Evolutionary conservation across 169 alveolate species (phyloP), one percentile per base, ranked within the genome.

Genomic region (Eimeria acervulina): DNA sequence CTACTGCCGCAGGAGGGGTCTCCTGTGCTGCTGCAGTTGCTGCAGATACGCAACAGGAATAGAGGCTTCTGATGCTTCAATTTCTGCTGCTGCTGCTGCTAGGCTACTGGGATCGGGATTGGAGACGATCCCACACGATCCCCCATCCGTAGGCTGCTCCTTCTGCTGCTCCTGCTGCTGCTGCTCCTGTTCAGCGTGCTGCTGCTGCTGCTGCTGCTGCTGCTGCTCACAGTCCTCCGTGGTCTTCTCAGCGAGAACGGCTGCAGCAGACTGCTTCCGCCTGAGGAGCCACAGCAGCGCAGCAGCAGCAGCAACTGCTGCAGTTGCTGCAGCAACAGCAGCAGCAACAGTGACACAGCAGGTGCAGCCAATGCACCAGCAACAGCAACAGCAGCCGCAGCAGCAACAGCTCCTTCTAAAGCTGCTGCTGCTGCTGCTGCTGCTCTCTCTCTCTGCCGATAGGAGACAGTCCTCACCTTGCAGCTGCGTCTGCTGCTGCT

Each of bases 401-500:
- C 31, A 23, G 89, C 55, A 47, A 12, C 55, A 47, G 55, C 55
- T n/a, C n/a, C n/a, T n/a, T n/a, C n/a, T n/a, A n/a, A n/a, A n/a
- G n/a, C n/a, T n/a, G n/a, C n/a, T n/a, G n/a, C n/a, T n/a, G n/a
- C n/a, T n/a, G n/a, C n/a, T 7, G 66, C 68, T 17, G 66, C 66
- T 17, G 89, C 89, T 7, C 38, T 66, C 36, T 19, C 89, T 17
- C 66, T 40, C 40, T 17, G 63, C n/a, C 21, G n/a, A 42, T 21
- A 72, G 44, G 85, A 13, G 52, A 33, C 10, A 74, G 6, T 61
- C 19, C 61, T 23, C 47, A 80, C 89, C 66, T 80, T 5, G 63
- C 68, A 7, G 68, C 89, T 80, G 89, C 89, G 17, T 80, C 63
- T 42, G 89, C 61, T 36, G 89, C 89, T 80, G 89, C 89, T 12